A percentile compares a stretch with the other conserved stretches of the same genome.
Conservation (phyloP, 768 basidiomycete genomes). For the Termitomyces sp. region DNA sequence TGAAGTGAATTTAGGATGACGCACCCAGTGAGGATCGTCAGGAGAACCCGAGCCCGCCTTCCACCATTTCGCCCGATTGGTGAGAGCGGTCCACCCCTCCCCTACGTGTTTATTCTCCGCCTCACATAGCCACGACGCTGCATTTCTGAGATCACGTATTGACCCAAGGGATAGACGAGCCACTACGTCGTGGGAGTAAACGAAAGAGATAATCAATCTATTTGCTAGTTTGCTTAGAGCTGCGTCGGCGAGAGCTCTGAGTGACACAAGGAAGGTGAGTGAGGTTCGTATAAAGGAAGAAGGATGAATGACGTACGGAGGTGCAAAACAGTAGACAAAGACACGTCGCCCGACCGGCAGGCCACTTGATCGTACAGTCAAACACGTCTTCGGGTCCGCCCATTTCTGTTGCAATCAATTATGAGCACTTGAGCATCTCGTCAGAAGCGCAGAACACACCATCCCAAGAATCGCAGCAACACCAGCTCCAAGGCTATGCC, state of each 20-base stretch:
- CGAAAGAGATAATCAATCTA: conserved; percentile 70
- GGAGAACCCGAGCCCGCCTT: conserved; percentile 51
- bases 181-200: conserved; percentile 81
- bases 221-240: conserved; percentile 56
- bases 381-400: conserved; percentile 78
- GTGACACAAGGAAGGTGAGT: background rate
- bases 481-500: conserved; percentile 83
- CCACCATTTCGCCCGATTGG: conserved; percentile 50
- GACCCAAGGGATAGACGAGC: conserved; percentile 76
- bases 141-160: conserved; percentile 71
- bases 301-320: conserved; percentile 51
- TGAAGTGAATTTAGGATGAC: conserved; percentile 4
- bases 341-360: conserved; percentile 65
- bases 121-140: conserved; percentile 78
- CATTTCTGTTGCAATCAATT: conserved; percentile 55
- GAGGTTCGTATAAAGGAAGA: background rate
- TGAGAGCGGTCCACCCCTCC: conserved; percentile 52
- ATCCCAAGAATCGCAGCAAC: conserved; percentile 74
- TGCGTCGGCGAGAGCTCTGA: conserved; percentile 61
- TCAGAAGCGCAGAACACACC: conserved; percentile 34
- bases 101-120: conserved; percentile 48
- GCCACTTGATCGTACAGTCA: conserved; percentile 65
- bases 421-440: background rate
- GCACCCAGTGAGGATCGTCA: conserved; percentile 58
- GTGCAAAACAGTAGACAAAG: conserved; percentile 76